Percentiles rank a stretch among this genome's conserved stretches.
Evolutionary conservation across 192 early-diverging fungal species (phyloP).

Genomic region (Coemansia sp.): DNA sequence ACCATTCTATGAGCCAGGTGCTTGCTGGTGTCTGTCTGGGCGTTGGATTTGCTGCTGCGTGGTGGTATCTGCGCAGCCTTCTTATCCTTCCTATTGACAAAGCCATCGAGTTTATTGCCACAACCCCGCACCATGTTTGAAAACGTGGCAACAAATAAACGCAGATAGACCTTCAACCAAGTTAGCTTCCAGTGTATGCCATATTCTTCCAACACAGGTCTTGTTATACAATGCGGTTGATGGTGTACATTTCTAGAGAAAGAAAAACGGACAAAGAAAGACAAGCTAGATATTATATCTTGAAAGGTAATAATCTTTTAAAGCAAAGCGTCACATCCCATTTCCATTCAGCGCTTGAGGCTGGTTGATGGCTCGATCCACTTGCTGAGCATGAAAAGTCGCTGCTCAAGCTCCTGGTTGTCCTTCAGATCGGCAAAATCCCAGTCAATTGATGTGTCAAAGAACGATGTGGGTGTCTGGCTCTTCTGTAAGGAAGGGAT

Average conservation of each 20-base stretch:
- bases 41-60: constrained; percentile 20
- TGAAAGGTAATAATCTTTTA: background rate
- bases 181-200: too few species aligned
- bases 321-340: too few species aligned
- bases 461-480: constrained; percentile 18
- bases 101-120: background rate
- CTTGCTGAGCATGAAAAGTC: constrained; percentile 52
- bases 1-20: constrained; percentile 42
- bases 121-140: background rate
- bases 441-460: constrained; percentile 51
- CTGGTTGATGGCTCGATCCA: constrained; percentile 42
- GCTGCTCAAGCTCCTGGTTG: constrained; percentile 56
- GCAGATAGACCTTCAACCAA: too few species aligned
- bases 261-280: background rate
- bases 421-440: constrained; percentile 52
- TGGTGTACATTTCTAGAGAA: constrained; percentile 5
- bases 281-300: constrained; percentile 1
- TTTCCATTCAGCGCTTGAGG: background rate
- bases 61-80: constrained; percentile 21
- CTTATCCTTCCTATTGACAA: constrained; percentile 11
- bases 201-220: background rate
- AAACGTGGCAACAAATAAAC: background rate
- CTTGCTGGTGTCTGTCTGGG: constrained; percentile 31
- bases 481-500: constrained; percentile 42
- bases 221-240: background rate